Percentiles rank a stretch among this genome's conserved stretches.
phyloP scores from a whole-genome alignment of 345 rosid genomes.

The Jatropha curcas region DNA sequence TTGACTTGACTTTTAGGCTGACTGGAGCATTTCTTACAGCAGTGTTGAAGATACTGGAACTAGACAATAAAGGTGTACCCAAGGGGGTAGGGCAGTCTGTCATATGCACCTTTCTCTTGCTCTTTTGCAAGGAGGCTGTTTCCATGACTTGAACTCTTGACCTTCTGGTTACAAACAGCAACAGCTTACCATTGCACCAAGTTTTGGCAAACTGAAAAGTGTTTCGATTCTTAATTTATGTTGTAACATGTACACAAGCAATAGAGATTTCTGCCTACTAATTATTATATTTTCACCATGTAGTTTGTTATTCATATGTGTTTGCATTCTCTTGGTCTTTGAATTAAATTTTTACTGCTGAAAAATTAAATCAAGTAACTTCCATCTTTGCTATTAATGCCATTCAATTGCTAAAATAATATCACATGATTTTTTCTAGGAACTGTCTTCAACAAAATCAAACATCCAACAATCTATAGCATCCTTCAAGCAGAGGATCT shows the following conservation, averaged over 20 bases:
- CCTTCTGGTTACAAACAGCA: no score
- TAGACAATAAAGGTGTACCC: no score
- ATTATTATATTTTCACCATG: background rate
- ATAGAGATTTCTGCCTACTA: background rate
- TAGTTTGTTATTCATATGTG: background rate
- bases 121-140: no score
- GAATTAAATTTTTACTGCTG: background rate
- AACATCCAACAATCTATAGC: constrained; percentile 69
- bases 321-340: background rate
- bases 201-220: background rate
- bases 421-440: constrained; percentile 42
- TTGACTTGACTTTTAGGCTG: no score
- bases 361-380: background rate
- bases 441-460: constrained; percentile 75
- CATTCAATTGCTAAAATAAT: constrained; percentile 14
- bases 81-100: no score
- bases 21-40: background rate
- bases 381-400: background rate
- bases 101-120: no score
- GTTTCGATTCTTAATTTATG: background rate
- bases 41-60: constrained; percentile 1
- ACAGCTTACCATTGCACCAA: background rate
- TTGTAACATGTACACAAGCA: background rate
- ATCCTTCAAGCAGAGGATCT: constrained; percentile 64
- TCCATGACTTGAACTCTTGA: no score